Percentiles rank a stretch among this genome's conserved stretches.
These are phyloP conservation scores for Sanghuangporus baumii DNA, from an alignment of 1,284 basidiomycete genomes.

Conservation along the genomic window DNA sequence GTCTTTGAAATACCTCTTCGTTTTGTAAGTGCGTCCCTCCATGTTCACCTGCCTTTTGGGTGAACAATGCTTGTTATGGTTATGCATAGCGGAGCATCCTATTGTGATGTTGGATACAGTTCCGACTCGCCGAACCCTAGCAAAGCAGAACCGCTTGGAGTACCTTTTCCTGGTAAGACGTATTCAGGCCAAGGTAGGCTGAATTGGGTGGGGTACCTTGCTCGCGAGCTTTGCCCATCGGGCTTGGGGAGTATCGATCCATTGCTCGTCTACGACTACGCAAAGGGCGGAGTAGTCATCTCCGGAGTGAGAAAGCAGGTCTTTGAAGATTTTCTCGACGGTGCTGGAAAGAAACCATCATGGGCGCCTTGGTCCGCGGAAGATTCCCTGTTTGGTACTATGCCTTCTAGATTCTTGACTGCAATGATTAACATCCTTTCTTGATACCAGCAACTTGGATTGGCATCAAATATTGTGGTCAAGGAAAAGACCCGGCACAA, in stretches of 20 bases:
- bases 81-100: conserved; percentile 44
- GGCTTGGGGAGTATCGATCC: conserved; percentile 25
- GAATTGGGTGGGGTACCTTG: conserved; percentile 52
- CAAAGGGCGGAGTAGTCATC: conserved; percentile 41
- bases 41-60: neutral
- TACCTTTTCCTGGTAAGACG: conserved; percentile 38
- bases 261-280: conserved; percentile 47
- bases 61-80: neutral
- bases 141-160: conserved; percentile 39
- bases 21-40: conserved; percentile 3
- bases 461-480: conserved; percentile 62
- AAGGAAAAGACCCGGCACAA: conserved; percentile 21
- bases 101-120: conserved; percentile 36
- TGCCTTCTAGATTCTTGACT: neutral
- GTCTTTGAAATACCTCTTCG: conserved; percentile 7
- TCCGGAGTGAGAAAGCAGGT: conserved; percentile 36
- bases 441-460: conserved; percentile 48
- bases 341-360: conserved; percentile 31
- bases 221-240: conserved; percentile 18
- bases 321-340: conserved; percentile 31
- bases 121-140: conserved; percentile 27
- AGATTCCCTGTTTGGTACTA: conserved; percentile 43
- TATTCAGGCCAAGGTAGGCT: conserved; percentile 33
- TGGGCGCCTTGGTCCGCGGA: conserved; percentile 38
- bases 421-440: neutral